Base-by-base conservation (phyloP, 75 land plant species). In the Selaginella moellendorffii region DNA sequence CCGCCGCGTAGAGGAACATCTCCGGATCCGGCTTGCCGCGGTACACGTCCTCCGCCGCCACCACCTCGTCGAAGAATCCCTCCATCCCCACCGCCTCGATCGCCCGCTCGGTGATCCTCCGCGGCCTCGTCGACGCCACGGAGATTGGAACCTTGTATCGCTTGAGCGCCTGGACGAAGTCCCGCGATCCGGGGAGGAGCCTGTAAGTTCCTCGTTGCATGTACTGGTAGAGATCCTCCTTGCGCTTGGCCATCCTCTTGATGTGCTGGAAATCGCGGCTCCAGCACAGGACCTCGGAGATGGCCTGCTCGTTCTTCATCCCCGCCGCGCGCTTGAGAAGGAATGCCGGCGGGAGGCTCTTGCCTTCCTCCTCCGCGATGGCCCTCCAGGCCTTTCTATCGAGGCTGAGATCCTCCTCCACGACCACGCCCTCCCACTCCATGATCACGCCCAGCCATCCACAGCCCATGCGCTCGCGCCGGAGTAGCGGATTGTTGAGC, bases 21-120 rank as follows among this genome's bases (percentile, higher is more conserved):
- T 92, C 97, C n/a, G 97, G 97, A 52, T 92, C 97, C 9, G 97
- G 97, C 62, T 88, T 92, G n/a, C 97, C 97, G 66, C 97, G 72
- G 24, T 83, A 68, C 1, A 83, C 95, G 69, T 92, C 97, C 63
- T 92, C 97, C 2, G 97, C 86, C 27, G 90, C 75, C 28, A 88
- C 80, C 22, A 88, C 76, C 1, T 72, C 79, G 67, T 63, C 73
- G 63, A 92, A 92, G 51, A 61, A 68, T 0, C 80, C 84, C 65
- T 80, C 77, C 63, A 88, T 72, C 0, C 87, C 96, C 52, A 83
- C 80, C 17, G 76, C 69, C 22, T 72, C 80, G 20, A 92, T 81
- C 23, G 83, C 96, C 54, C 59, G 74, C 75, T 87, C 81, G 20
- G 83, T 54, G 31, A 53, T 62, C 59, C 77, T 78, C 60, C 81